Evolutionary conservation across 2,329 filamentous ascomycete genomes (phyloP), one percentile per base, ranked within the genome.

Genomic region (Fusarium tricinctum): DNA sequence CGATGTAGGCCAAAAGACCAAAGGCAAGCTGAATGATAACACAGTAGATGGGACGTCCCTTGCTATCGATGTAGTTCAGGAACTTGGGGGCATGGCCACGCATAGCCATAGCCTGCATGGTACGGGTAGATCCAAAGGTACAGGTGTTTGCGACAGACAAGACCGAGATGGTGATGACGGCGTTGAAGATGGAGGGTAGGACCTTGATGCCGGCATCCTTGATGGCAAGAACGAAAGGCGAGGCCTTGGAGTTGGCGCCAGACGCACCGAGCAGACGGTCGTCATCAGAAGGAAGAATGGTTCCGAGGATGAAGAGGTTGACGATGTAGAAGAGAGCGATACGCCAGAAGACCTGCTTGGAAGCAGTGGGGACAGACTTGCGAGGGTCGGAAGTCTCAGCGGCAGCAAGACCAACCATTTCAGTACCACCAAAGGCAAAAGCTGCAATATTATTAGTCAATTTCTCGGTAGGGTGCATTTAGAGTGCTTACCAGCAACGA

Each of bases 291-390:
- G 90, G 91, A 0, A 97, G 92, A 4, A 97, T 84, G 0, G 97
- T 85, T 26, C 95, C 93, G 50, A 97, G 88, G 3, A 97, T 83
- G 20, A 89, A 89, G 10, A 97, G 85, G 2, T 92, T 92, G 26
- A 97, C 88, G 52, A 97, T 85, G 81, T 97, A 97, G 82, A 97
- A 97, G 62, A 97, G 85, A 9, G 89, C 88, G 74, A 97, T 97
- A 75, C 94, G 91, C 94, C 94, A 97, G 78, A 97, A 97, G 23
- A 97, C 93, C 77, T 97, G 94, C 81, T 97, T 97, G 74, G 95
- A 90, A 19, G 94, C 94, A 1, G 88, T 92, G 0, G 94, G 94
- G 1, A 97, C 85, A 2, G 91, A 92, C 76, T 95, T 92, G 50
- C 91, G 86, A 3, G 92, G 92, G 74, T 93, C 91, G 10, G 86